Evolutionary conservation across 805 yeast genomes (phyloP), one percentile per base, ranked within the genome.

Genomic region (Yarrowia divulgata): DNA sequence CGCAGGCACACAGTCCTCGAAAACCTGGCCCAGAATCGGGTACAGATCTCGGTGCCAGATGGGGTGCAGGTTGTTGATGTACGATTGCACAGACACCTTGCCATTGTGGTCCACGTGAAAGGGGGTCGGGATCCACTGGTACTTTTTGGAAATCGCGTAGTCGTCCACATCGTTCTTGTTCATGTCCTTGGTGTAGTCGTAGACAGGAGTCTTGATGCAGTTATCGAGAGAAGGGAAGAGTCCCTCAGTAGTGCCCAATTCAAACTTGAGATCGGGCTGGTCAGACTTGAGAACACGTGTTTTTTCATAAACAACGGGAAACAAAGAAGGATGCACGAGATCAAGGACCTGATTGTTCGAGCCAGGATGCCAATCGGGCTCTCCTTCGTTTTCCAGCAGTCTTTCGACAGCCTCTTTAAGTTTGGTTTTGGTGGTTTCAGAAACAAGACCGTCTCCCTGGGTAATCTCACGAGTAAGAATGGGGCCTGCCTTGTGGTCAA

Each of bases 41-140:
- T 81, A 81, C 29, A 81, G 71, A 1, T 68, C 70, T n/a, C 70
- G 48, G 69, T 71, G 73, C 52, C 73, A 71, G 0, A 70, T 60
- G 18, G 83, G 83, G 62, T 81, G 81, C 68, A 81, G 74, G 70
- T 81, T 81, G 72, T 81, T 81, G 70, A 81, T 81, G 71, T 81
- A 81, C 2, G 83, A 80, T 2, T 49, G 57, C 55, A 80, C 72
- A 16, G 69, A 67, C 67, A 73, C 79, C 10, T 68, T 70, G 2
- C 72, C 71, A 7, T 69, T 69, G 2, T 69, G 57, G 12, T 42
- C 50, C 8, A 69, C 45, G n/a, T 69, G 48, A 48, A 78, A 71
- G 2, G 73, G 58, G 12, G 81, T 73, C 9, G 83, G 83, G 9
- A 81, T 70, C 83, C 83, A 81, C 72, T 80, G 83, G 70, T 72